phyloP scores from a whole-genome alignment of 306 rosid genomes.

The Geum urbanum region DNA sequence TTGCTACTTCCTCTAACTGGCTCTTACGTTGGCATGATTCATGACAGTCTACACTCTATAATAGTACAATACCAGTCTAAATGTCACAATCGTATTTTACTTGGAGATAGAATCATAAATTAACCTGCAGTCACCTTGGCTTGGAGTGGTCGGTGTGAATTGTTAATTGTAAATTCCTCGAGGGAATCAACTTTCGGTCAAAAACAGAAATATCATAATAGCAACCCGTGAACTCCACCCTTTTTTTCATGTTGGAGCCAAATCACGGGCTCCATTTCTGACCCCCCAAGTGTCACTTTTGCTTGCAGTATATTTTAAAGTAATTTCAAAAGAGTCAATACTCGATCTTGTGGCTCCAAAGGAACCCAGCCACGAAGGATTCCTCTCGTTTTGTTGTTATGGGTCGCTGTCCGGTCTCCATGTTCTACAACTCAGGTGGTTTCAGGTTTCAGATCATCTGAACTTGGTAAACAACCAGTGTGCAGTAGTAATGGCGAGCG shows the following conservation, averaged over 20 bases:
- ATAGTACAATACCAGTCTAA: not conserved
- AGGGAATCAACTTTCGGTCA: not conserved
- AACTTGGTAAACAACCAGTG: not conserved
- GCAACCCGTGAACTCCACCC: not conserved
- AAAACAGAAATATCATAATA: not conserved
- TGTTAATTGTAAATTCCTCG: not conserved
- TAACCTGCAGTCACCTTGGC: not conserved
- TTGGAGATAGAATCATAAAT: not conserved
- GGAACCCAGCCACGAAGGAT: not conserved
- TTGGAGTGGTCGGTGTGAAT: not conserved
- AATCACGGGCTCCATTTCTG: not conserved
- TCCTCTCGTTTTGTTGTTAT: not conserved
- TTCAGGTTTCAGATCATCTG: conserved; percentile 3
- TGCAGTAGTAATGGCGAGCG: not conserved
- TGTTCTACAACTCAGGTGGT: not conserved
- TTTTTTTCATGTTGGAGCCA: not conserved
- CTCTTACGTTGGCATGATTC: not conserved
- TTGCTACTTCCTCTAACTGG: no score
- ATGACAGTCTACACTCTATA: no score
- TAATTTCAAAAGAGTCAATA: not conserved
- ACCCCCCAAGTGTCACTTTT: not conserved
- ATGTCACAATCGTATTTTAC: not conserved
- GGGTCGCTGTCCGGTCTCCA: conserved; percentile 7
- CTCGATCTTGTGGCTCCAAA: not conserved
- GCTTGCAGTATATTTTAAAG: not conserved